Evolutionary conservation across 306 rosid species (phyloP), one percentile per base, ranked within the genome.

Genomic region (Pyrus bretschneideri): DNA sequence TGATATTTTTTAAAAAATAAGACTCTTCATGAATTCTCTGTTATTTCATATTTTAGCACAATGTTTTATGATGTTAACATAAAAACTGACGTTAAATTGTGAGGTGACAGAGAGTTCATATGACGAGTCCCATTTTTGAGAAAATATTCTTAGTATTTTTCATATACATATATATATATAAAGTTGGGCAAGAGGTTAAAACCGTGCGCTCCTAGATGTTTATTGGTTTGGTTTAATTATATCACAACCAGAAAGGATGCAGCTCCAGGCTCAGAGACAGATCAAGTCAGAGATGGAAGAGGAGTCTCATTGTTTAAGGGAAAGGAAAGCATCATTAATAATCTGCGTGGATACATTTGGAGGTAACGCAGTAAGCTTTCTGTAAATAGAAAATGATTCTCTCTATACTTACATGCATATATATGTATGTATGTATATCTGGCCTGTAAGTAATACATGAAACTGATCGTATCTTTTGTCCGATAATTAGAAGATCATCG

Each of bases 81-180:
- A 0, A 38, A 38, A 38, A 38, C 0, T 38, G 2, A 38, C 10
- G 0, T 38, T 38, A 38, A 38, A 38, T 0, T 38, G 2, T 38
- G 10, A 38, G 0, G 0, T 38, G 2, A 38, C 0, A 38, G 0
- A 38, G 0, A 38, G 0, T 38, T 38, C 2, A 38, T 38, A 7
- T 0, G 10, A 38, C 2, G 42, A 38, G 0, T 7, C 9, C 42
- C 10, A 38, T 0, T 38, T 38, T 38, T 7, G 2, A 6, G 1
- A 38, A 0, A 38, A 0, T 38, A 0, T 7, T 6, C 2, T 38
- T 38, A 38, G 0, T 9, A 38, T 14, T 46, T 14, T 46, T 5
- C 23, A 23, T 60, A 60, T 59, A 23, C 23, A 11, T 59, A 59
- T 11, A n/a, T 57, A 3, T 57, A 21, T 0, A 51, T 21, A 2